phyloP scores from a whole-genome alignment of 768 basidiomycete genomes.

The Suillus subluteus region DNA sequence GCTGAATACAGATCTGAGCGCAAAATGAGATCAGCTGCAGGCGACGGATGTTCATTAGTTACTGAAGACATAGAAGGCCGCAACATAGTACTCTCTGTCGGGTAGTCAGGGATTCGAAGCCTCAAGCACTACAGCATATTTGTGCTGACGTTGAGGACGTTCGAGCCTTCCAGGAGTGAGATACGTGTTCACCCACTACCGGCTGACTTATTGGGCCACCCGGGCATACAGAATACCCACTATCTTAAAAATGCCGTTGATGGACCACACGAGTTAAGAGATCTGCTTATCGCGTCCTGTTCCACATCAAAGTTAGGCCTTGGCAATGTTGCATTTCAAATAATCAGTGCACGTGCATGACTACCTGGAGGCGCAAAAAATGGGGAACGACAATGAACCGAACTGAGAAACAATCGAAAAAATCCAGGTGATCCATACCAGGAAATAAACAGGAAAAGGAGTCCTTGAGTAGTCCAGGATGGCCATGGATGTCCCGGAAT shows the following conservation, averaged over 20 bases:
- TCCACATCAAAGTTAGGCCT: neutral
- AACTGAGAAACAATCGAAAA: neutral
- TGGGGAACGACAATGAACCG: neutral
- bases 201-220: no score
- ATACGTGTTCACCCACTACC: no score
- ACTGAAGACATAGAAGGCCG: no score
- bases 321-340: neutral
- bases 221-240: no score
- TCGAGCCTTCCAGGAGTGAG: no score
- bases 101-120: no score
- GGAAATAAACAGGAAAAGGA: neutral
- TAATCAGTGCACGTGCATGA: neutral
- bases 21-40: slow-evolving; percentile 12
- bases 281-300: neutral
- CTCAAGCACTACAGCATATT: no score
- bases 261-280: neutral
- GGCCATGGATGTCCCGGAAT: neutral
- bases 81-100: no score
- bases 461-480: neutral
- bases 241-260: neutral
- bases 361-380: neutral
- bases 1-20: slow-evolving; percentile 2
- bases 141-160: no score
- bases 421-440: neutral
- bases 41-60: no score